A percentile compares a stretch with the other conserved stretches of the same genome.
phyloP scores from a whole-genome alignment of 306 rosid genomes.

The Morella rubra region DNA sequence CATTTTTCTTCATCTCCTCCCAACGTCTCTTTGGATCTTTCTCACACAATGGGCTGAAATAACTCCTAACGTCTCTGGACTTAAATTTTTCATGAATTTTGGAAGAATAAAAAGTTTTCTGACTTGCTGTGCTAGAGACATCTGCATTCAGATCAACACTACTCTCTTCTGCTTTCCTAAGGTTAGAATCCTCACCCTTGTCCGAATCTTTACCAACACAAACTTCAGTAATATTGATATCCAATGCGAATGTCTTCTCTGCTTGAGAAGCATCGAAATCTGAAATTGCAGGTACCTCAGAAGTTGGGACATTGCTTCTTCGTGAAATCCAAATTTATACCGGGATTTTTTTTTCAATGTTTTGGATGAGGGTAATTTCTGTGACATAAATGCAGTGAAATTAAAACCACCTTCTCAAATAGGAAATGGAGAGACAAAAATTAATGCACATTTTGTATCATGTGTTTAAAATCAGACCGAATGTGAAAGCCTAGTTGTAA shows the following conservation, averaged over 20 bases:
- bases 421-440: no score
- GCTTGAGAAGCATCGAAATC: conserved; percentile 40
- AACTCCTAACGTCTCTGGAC: conserved; percentile 76
- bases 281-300: conserved; percentile 39
- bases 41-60: conserved; percentile 58
- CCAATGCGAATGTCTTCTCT: conserved; percentile 30
- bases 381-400: conserved; percentile 24
- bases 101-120: conserved; percentile 32
- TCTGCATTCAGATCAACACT: conserved; percentile 64
- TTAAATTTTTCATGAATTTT: conserved; percentile 43
- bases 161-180: conserved; percentile 37
- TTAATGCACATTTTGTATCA: no score
- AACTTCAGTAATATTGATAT: conserved; percentile 52
- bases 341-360: conserved; percentile 29
- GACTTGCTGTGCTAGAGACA: conserved; percentile 52
- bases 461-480: no score
- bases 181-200: conserved; percentile 31
- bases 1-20: conserved; percentile 90
- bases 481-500: no score
- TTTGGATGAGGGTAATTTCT: conserved; percentile 37
- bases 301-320: conserved; percentile 46
- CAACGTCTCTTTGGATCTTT: conserved; percentile 67
- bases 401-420: background rate
- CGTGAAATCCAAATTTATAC: conserved; percentile 35
- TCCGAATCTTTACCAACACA: conserved; percentile 31